Evolutionary conservation across 202 grass and related monocot genomes (phyloP).

Genomic region (Setaria italica): DNA sequence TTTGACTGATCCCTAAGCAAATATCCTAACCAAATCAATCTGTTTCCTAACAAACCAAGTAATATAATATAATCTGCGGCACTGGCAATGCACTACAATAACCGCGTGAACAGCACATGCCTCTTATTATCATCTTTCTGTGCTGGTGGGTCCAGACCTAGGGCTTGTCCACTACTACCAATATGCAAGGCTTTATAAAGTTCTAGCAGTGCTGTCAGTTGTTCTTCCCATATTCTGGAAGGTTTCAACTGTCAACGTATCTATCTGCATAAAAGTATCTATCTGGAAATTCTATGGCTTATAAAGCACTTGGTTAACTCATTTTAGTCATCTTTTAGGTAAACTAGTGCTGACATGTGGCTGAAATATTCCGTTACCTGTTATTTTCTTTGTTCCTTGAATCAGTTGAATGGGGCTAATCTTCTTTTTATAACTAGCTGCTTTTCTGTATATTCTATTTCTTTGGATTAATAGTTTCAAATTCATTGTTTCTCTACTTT

Average conservation of each 20-base stretch:
- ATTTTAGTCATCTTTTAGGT: constrained; percentile 22
- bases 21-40: neutral
- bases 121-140: too few species aligned
- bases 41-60: neutral
- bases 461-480: constrained; percentile 29
- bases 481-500: constrained; percentile 48
- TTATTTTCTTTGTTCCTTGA: neutral
- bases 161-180: neutral
- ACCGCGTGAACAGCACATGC: neutral
- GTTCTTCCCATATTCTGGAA: constrained; percentile 27
- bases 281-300: too few species aligned
- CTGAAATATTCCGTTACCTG: constrained; percentile 8
- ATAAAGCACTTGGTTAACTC: neutral
- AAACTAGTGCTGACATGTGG: neutral
- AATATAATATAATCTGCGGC: neutral
- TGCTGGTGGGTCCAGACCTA: neutral
- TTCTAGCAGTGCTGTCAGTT: constrained; percentile 15
- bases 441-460: constrained; percentile 21
- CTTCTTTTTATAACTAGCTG: neutral
- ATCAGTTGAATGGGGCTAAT: neutral
- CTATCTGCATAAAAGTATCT: constrained; percentile 3
- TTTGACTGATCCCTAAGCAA: neutral
- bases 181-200: constrained; percentile 14
- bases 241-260: constrained; percentile 6
- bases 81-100: neutral